phyloP scores from a whole-genome alignment of 345 rosid genomes.

The Rhodamnia argentea region DNA sequence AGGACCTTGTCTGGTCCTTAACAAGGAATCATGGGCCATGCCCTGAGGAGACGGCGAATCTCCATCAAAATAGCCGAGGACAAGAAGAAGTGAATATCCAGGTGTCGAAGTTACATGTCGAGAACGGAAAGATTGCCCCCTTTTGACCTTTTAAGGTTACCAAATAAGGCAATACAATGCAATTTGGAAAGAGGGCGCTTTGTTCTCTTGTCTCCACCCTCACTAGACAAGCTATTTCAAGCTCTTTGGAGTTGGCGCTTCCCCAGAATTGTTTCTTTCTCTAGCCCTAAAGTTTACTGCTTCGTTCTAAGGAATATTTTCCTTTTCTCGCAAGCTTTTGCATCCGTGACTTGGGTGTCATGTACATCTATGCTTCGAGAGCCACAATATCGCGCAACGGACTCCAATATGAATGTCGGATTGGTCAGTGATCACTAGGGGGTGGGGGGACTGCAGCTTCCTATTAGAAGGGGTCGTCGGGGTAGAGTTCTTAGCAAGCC shows the following conservation, averaged over 20 bases:
- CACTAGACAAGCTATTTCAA: not conserved
- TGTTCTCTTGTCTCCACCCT: not conserved
- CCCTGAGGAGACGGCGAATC: not conserved
- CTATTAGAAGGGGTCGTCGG: not conserved
- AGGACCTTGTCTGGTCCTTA: not conserved
- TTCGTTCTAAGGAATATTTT: not conserved
- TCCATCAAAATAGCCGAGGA: not conserved
- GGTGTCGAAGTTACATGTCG: not conserved
- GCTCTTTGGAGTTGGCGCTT: not conserved
- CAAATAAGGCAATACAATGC: not conserved
- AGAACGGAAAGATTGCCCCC: not conserved
- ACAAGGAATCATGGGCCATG: not conserved
- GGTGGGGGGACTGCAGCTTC: not conserved
- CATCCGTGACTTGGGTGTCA: not conserved
- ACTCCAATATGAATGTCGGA: not conserved
- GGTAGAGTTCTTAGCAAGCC: accelerated
- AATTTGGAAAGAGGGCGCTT: not conserved
- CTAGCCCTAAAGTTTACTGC: not conserved
- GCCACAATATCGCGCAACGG: not conserved
- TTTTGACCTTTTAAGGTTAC: not conserved
- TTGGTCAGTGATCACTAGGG: not conserved
- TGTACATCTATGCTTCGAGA: not conserved
- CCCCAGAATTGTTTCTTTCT: not conserved
- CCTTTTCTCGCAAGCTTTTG: not conserved
- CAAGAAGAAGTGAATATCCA: not conserved